These are phyloP conservation scores for Cyberlindnera xylosilytica DNA, from an alignment of 805 yeast species.

Conservation along the genomic window DNA sequence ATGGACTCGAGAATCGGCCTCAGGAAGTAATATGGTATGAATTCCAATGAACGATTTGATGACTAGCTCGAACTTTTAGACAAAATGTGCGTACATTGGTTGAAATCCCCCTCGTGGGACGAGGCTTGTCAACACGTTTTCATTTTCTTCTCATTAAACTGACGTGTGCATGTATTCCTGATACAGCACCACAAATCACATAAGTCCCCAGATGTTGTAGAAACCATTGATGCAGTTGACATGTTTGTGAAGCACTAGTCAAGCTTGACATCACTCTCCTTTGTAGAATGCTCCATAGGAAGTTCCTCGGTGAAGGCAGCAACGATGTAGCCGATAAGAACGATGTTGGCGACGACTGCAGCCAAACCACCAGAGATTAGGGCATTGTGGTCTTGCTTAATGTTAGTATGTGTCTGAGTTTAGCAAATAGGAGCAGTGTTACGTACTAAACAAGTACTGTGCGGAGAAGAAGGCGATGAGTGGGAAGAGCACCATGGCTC, in stretches of 20 bases:
- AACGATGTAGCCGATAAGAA: constrained; percentile 66
- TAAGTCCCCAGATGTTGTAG: no score
- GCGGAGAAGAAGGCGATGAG: constrained; percentile 56
- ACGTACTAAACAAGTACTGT: constrained; percentile 36
- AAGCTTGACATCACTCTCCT: constrained; percentile 35
- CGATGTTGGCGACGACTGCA: constrained; percentile 72
- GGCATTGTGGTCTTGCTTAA: constrained; percentile 37
- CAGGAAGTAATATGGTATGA: constrained; percentile 8
- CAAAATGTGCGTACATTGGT: no score
- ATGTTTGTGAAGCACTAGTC: constrained; percentile 14
- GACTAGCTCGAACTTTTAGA: no score
- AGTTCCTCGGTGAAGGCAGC: constrained; percentile 71
- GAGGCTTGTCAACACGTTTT: no score
- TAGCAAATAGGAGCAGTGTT: background rate
- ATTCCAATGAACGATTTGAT: no score
- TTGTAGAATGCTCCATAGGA: constrained; percentile 30
- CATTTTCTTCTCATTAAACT: no score
- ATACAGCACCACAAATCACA: no score
- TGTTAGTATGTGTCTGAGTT: constrained; percentile 13
- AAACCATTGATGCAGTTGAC: no score
- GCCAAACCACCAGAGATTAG: constrained; percentile 77
- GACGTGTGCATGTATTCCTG: no score
- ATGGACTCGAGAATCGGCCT: constrained; percentile 65
- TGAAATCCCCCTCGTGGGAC: no score
- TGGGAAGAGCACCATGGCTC: constrained; percentile 71